Conservation (phyloP, 768 basidiomycete genomes). For the Lactifluus rugatus region DNA sequence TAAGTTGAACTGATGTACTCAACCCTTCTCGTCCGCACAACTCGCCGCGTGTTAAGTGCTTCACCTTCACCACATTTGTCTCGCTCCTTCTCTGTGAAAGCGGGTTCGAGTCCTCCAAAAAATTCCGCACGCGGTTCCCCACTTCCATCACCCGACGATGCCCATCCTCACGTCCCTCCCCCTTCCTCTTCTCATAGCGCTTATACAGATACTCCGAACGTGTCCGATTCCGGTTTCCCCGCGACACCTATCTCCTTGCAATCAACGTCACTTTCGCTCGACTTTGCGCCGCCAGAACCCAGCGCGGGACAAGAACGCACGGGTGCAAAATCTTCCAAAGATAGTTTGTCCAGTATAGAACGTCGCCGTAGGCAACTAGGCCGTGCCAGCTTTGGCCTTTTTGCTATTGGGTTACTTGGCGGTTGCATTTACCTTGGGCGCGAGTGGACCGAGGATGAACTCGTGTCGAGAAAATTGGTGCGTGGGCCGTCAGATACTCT, state of each 20-base stretch:
- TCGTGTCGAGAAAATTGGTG: conserved; percentile 54
- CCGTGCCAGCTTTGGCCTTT: conserved; percentile 42
- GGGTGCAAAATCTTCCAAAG: conserved; percentile 70
- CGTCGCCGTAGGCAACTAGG: conserved; percentile 49
- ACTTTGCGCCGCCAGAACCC: conserved; percentile 43
- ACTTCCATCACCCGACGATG: background rate
- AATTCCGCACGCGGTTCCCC: background rate
- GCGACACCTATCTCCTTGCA: conserved; percentile 31
- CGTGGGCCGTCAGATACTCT: conserved; percentile 22
- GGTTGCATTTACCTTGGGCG: conserved; percentile 61
- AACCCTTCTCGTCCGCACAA: conserved; percentile 3
- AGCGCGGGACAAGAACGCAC: conserved; percentile 44
- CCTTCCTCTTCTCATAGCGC: background rate
- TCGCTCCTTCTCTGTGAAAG: background rate
- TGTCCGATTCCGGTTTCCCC: background rate
- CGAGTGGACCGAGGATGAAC: conserved; percentile 69
- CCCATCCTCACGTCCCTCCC: background rate
- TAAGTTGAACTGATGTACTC: conserved; percentile 4
- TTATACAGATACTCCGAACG: background rate
- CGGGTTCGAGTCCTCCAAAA: background rate
- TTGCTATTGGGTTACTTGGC: conserved; percentile 47
- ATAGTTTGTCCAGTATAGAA: conserved; percentile 72
- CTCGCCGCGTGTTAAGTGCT: background rate
- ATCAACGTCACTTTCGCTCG: conserved; percentile 30
- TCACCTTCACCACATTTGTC: background rate